phyloP scores from a whole-genome alignment of 192 early-diverging fungal species.

The Coemansia sp. region DNA sequence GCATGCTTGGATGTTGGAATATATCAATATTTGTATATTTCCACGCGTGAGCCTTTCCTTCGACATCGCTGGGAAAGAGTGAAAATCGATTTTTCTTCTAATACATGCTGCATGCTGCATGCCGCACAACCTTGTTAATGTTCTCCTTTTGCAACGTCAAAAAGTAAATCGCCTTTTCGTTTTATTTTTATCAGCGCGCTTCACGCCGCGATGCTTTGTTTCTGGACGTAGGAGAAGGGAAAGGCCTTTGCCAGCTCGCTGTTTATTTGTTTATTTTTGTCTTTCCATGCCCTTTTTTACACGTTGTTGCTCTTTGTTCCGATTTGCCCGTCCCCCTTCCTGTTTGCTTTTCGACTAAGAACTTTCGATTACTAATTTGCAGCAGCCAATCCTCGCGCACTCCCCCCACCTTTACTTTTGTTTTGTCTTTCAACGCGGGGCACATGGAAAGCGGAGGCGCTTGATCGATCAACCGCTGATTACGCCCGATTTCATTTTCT shows the following conservation, averaged over 20 bases:
- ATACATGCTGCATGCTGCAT: not conserved
- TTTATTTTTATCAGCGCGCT: not conserved
- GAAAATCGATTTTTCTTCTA: too few species aligned
- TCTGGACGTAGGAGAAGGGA: too few species aligned
- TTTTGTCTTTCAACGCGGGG: not conserved
- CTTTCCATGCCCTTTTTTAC: not conserved
- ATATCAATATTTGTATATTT: too few species aligned
- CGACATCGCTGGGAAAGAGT: too few species aligned
- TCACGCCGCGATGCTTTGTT: not conserved
- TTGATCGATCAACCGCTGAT: not conserved
- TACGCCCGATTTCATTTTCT: not conserved
- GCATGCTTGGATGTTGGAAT: too few species aligned
- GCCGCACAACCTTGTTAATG: not conserved
- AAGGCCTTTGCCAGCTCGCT: not conserved
- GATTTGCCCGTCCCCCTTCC: not conserved
- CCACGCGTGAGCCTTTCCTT: too few species aligned
- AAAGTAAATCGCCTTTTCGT: not conserved
- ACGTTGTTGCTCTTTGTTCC: not conserved
- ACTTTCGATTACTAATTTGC: not conserved
- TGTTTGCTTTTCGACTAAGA: not conserved
- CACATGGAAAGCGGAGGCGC: not conserved
- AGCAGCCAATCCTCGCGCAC: not conserved
- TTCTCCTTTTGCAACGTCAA: not conserved
- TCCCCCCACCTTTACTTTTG: not conserved
- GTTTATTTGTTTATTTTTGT: not conserved